Percentiles rank a stretch among this genome's conserved stretches.
These are phyloP conservation scores for Vigna unguiculata DNA, from an alignment of 306 rosid genomes.

Conservation along the genomic window DNA sequence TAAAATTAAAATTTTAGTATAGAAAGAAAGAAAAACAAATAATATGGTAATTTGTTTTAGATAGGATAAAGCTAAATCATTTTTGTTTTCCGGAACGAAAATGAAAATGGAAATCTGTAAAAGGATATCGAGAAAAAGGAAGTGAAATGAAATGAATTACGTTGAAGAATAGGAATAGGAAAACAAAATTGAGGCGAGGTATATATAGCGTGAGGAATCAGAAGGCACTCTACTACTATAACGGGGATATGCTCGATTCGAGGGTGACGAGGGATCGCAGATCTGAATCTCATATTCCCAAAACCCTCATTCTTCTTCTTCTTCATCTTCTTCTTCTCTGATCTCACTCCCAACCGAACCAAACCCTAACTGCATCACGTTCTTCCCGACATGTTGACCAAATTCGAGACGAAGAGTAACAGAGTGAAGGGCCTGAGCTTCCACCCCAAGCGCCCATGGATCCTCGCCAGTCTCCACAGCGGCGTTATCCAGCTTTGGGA, in stretches of 20 bases:
- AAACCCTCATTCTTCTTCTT: neutral
- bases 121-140: no score
- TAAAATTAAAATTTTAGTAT: no score
- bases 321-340: neutral
- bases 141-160: no score
- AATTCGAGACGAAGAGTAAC: constrained; percentile 98
- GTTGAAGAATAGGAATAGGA: neutral
- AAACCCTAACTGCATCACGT: neutral
- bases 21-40: no score
- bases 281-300: constrained; percentile 33
- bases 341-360: neutral
- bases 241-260: constrained; percentile 16
- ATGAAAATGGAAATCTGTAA: no score
- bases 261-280: constrained; percentile 30
- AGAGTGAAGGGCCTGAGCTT: constrained; percentile 96
- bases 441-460: constrained; percentile 95
- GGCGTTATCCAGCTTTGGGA: constrained; percentile 99
- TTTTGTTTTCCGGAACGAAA: no score
- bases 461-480: constrained; percentile 98
- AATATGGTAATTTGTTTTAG: no score
- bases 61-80: no score
- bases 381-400: constrained; percentile 66
- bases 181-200: neutral
- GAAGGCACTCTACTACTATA: neutral
- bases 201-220: neutral